Evolutionary conservation across 2,329 filamentous ascomycete species (phyloP), one percentile per base, ranked within the genome.

Genomic region (Arthroderma uncinatum): DNA sequence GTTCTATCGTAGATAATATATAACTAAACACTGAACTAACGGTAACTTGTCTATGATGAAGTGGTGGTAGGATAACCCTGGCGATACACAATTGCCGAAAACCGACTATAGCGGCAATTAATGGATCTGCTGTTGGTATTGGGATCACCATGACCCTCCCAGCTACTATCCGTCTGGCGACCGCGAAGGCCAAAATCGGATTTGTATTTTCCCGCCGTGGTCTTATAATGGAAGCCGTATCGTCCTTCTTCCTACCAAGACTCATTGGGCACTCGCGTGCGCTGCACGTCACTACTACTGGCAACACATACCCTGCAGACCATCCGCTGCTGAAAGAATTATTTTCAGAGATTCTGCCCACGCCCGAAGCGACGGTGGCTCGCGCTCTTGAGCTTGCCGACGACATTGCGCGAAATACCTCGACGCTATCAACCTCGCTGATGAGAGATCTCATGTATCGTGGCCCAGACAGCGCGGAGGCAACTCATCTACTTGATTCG

Each of bases 151-250:
- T 81, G 77, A 79, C 77, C 0, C 73, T 82, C 10, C 78, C 80
- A 19, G 79, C 79, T 65, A 75, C 74, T 33, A 81, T 82, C 56
- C 74, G 80, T 42, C 72, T 85, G 60, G 81, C 74, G 40, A 81
- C 79, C 62, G 67, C 72, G 40, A 70, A 73, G 9, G 83, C 85
- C 1, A 86, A 85, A 66, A 79, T 89, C 61, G 86, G 86, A 55
- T 87, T 89, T 66, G 85, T 89, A 16, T 91, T 90, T 68, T 77
- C 79, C 23, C 79, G 85, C 25, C 78, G 86, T 44, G 86, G 86
- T 0, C 76, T 90, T 64, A 77, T 82, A 59, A 84, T 87, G 80
- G 87, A 91, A 70, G 85, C 84, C 0, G 84, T 81, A 65, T 82
- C 79, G 54, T 84, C 81, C 7, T 90, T 80, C 70, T 90, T 87